Evolutionary conservation across 2,329 filamentous ascomycete genomes (phyloP).

Genomic region (Dothideomycetes sp.): DNA sequence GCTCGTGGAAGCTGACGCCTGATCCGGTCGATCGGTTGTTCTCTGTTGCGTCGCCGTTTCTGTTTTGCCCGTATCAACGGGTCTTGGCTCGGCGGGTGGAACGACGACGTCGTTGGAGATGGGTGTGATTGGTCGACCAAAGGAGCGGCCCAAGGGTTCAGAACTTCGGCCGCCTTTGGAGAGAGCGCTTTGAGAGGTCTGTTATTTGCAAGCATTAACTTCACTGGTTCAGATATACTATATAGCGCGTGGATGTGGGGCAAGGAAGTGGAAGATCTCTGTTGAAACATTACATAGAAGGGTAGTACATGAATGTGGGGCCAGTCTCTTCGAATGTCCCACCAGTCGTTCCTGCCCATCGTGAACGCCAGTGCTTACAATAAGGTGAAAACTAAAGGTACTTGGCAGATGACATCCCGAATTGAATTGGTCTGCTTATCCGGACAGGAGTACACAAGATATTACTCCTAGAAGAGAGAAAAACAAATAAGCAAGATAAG

Average conservation of each 20-base stretch:
- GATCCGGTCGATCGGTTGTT: neutral
- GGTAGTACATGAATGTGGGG: neutral
- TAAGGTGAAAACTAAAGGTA: neutral
- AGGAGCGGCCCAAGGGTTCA: neutral
- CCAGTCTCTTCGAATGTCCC: too few species aligned
- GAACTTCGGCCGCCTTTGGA: neutral
- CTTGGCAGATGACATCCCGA: neutral
- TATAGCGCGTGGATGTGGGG: neutral
- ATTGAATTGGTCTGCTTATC: neutral
- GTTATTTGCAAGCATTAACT: neutral
- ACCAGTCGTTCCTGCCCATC: neutral
- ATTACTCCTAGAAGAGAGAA: conserved; percentile 2
- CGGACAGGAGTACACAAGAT: neutral
- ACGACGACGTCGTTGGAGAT: neutral
- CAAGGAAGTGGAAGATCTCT: neutral
- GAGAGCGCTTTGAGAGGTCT: neutral
- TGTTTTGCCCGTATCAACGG: neutral
- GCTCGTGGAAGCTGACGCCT: neutral
- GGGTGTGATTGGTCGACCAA: neutral
- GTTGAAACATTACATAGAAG: neutral
- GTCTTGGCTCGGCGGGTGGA: neutral
- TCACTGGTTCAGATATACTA: neutral
- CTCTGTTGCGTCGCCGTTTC: neutral
- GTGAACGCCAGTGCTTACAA: neutral
- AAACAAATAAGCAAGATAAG: conserved; percentile 5